Conservation (phyloP, 202 grass and related monocot genomes). For the Musa balbisiana region DNA sequence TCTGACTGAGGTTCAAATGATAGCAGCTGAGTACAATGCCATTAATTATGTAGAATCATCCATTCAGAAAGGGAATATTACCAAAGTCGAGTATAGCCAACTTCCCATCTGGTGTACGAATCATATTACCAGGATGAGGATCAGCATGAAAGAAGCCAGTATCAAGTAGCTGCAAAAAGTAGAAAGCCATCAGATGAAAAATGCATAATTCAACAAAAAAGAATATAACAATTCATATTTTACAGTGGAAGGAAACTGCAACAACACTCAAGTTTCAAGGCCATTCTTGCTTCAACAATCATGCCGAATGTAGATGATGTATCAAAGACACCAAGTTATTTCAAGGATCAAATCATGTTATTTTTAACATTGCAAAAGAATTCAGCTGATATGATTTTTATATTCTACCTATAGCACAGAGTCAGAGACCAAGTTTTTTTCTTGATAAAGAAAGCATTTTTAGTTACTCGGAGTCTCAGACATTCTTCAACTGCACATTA, state of each 20-base stretch:
- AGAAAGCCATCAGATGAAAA: constrained; percentile 18
- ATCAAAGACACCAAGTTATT: too few species aligned
- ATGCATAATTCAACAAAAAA: background rate
- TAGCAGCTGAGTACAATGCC: background rate
- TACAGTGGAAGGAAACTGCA: background rate
- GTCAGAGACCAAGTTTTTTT: too few species aligned
- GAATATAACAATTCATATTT: background rate
- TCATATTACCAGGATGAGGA: constrained; percentile 99
- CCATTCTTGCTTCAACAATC: too few species aligned
- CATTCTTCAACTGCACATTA: too few species aligned
- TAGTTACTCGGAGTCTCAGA: too few species aligned
- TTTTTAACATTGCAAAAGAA: too few species aligned
- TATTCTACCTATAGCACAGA: too few species aligned
- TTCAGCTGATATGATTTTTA: too few species aligned
- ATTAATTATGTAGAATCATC: background rate
- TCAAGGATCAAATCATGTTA: too few species aligned
- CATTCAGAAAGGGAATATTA: constrained; percentile 32
- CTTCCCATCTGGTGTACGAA: constrained; percentile 93
- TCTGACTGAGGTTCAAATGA: background rate
- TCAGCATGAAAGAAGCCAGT: constrained; percentile 98
- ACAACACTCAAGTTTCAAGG: too few species aligned
- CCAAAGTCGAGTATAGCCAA: constrained; percentile 98
- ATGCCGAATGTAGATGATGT: too few species aligned
- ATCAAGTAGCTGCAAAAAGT: constrained; percentile 77
- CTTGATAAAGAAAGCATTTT: too few species aligned